phyloP scores from a whole-genome alignment of 2,329 filamentous ascomycete genomes.

The Arthroderma sp. region DNA sequence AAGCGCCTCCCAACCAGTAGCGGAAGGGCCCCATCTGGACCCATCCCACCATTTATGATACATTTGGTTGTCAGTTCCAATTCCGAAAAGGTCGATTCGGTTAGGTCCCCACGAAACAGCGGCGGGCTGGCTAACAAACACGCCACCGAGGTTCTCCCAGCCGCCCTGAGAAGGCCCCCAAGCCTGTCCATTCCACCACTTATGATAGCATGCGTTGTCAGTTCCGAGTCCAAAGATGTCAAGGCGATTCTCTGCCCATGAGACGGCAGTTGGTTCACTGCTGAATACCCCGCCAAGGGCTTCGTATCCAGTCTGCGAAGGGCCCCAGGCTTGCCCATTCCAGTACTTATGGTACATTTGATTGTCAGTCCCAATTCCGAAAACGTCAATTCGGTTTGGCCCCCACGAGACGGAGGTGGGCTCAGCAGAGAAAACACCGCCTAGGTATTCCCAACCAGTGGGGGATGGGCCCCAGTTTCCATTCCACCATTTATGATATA shows the following conservation, averaged over 20 bases:
- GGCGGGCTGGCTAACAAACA: slow-evolving; percentile 15
- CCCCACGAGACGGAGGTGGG: slow-evolving; percentile 21
- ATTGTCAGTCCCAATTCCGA: slow-evolving; percentile 21
- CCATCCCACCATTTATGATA: slow-evolving; percentile 16
- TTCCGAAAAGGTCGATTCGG: slow-evolving; percentile 16
- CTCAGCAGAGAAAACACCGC: slow-evolving; percentile 20
- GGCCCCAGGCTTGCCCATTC: slow-evolving; percentile 15
- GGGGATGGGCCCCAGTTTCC: slow-evolving; percentile 13
- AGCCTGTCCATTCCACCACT: slow-evolving; percentile 14
- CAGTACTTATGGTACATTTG: slow-evolving; percentile 22
- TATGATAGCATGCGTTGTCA: slow-evolving; percentile 15
- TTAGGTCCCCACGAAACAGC: slow-evolving; percentile 16
- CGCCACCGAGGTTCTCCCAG: slow-evolving; percentile 16
- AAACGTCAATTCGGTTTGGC: slow-evolving; percentile 20
- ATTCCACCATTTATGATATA: slow-evolving; percentile 16
- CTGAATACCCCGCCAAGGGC: slow-evolving; percentile 15
- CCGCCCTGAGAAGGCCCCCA: slow-evolving; percentile 11
- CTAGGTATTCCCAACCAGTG: slow-evolving; percentile 22
- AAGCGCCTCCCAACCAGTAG: slow-evolving; percentile 12
- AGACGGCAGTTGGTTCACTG: slow-evolving; percentile 14
- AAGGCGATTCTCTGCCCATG: slow-evolving; percentile 15
- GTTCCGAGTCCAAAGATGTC: slow-evolving; percentile 17
- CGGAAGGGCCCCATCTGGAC: slow-evolving; percentile 10
- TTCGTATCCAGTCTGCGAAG: slow-evolving; percentile 11
- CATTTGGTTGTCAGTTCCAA: slow-evolving; percentile 15